Evolutionary conservation across 441 rosid genomes (phyloP).

Genomic region (Mallotus repandus): DNA sequence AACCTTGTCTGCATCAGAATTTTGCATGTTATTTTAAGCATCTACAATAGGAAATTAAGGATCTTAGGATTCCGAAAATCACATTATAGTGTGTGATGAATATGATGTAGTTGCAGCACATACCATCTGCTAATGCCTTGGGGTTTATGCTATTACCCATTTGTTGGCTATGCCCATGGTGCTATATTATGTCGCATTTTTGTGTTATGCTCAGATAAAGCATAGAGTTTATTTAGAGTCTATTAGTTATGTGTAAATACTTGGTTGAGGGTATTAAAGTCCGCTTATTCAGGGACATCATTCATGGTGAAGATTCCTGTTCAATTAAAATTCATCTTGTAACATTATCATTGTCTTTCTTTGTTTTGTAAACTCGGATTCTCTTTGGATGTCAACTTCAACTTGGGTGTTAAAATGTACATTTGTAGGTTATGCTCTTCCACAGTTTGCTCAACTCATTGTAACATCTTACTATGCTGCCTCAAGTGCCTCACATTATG

Average conservation of each 20-base stretch:
- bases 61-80: not conserved
- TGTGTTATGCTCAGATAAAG: not conserved
- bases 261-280: not conserved
- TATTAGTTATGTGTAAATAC: not conserved
- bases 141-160: not conserved
- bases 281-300: not conserved
- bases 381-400: not conserved
- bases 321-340: not conserved
- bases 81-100: not conserved
- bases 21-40: not conserved
- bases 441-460: slow-evolving; percentile 75
- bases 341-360: too few species aligned
- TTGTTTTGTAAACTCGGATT: not conserved
- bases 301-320: not conserved
- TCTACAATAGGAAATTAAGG: not conserved
- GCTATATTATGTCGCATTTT: not conserved
- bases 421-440: slow-evolving; percentile 72
- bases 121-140: not conserved
- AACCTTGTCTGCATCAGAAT: not conserved
- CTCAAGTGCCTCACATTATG: slow-evolving; percentile 85
- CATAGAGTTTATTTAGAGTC: not conserved
- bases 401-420: slow-evolving; percentile 17
- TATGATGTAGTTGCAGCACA: not conserved
- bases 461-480: slow-evolving; percentile 88
- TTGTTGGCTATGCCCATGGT: not conserved